Percentiles rank a stretch among this genome's conserved stretches.
Conservation (phyloP, 768 basidiomycete genomes). For the Holtermannia corniformis region DNA sequence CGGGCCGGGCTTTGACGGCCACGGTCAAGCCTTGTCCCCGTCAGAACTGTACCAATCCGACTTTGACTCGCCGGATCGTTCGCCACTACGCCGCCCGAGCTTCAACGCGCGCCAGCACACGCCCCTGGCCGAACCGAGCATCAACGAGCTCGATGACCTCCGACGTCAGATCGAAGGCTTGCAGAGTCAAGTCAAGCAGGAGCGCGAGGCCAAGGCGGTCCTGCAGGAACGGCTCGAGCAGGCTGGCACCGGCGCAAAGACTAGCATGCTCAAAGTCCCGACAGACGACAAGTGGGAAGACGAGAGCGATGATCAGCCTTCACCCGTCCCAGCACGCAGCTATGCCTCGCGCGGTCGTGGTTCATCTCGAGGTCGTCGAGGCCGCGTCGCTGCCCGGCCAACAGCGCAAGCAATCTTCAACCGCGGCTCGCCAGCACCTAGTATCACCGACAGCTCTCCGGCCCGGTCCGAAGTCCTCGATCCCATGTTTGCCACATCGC, state of each 20-base stretch:
- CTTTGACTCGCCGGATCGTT: slow-evolving; percentile 36
- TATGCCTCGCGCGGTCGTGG: slow-evolving; percentile 13
- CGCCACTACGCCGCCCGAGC: slow-evolving; percentile 24
- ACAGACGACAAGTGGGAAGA: neutral
- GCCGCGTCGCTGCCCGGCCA: slow-evolving; percentile 1
- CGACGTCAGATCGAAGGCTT: slow-evolving; percentile 26
- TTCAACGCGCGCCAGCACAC: slow-evolving; percentile 8
- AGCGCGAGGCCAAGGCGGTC: slow-evolving; percentile 3
- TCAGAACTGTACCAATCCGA: slow-evolving; percentile 34
- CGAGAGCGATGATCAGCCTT: neutral
- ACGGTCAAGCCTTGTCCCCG: slow-evolving; percentile 36
- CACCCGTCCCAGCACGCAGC: neutral
- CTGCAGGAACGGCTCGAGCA: slow-evolving; percentile 3
- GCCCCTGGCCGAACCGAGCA: slow-evolving; percentile 35
- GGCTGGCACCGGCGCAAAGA: neutral
- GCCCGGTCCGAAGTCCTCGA: neutral
- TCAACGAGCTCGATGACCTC: slow-evolving; percentile 34
- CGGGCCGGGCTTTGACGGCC: slow-evolving; percentile 38
- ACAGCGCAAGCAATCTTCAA: neutral
- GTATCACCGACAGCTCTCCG: neutral
- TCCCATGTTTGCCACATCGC: neutral
- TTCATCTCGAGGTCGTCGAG: slow-evolving; percentile 24
- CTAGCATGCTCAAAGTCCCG: neutral
- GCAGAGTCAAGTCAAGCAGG: slow-evolving; percentile 4
- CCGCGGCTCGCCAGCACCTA: neutral